Conservation (phyloP, 75 land plant genomes). For the Selaginella tamariscina region DNA sequence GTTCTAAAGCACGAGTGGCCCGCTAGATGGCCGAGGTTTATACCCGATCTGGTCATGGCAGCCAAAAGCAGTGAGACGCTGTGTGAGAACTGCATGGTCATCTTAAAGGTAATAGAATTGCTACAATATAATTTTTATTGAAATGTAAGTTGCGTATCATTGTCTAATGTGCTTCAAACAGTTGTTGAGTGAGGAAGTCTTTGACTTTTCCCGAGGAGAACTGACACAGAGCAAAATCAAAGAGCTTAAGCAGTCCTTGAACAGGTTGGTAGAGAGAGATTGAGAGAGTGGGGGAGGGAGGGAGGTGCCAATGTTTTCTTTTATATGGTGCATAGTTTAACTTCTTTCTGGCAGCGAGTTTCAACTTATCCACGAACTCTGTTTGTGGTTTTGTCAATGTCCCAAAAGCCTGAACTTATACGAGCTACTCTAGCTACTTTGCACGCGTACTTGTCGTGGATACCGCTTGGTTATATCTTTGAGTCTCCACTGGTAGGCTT, state of each 20-base stretch:
- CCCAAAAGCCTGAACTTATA: constrained; percentile 86
- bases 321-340: background rate
- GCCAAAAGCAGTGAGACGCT: constrained; percentile 97
- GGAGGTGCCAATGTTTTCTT: background rate
- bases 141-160: background rate
- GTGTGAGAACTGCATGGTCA: constrained; percentile 99
- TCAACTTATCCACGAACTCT: constrained; percentile 94
- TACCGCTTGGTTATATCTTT: constrained; percentile 89
- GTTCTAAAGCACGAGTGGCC: constrained; percentile 99
- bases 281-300: too few species aligned
- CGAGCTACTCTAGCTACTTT: constrained; percentile 80
- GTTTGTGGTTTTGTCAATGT: constrained; percentile 84
- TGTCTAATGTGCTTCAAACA: constrained; percentile 19
- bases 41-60: constrained; percentile 91
- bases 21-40: constrained; percentile 78
- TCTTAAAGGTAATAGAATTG: constrained; percentile 50
- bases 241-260: constrained; percentile 84
- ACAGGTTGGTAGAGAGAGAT: constrained; percentile 76
- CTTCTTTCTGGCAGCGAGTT: constrained; percentile 56
- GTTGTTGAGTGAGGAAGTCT: constrained; percentile 98
- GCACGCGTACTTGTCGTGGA: constrained; percentile 97
- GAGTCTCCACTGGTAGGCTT: constrained; percentile 76
- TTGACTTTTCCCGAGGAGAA: constrained; percentile 96
- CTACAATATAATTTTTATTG: background rate
- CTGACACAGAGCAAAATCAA: constrained; percentile 97